Evolutionary conservation across 2,329 filamentous ascomycete species (phyloP).

Genomic region (Exophiala phaeomuriformis): DNA sequence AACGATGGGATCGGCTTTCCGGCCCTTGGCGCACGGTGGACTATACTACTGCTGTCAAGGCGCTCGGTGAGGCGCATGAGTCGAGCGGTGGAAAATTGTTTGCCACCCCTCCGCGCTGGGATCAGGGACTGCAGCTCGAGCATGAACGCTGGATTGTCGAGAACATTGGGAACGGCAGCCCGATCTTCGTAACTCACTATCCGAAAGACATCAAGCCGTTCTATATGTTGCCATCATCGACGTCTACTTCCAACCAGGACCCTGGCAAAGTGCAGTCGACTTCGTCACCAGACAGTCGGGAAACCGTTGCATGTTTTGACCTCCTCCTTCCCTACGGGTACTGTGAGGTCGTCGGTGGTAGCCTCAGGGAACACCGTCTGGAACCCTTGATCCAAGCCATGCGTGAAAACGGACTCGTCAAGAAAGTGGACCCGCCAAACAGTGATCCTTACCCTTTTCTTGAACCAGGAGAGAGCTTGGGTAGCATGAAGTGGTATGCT

Average conservation of each 20-base stretch:
- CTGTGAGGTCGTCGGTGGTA: constrained; percentile 81
- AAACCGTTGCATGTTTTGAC: constrained; percentile 83
- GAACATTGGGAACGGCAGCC: constrained; percentile 54
- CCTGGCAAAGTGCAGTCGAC: neutral
- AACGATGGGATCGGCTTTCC: constrained; percentile 65
- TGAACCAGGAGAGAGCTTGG: constrained; percentile 35
- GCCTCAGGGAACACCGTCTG: constrained; percentile 76
- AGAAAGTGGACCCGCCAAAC: constrained; percentile 20
- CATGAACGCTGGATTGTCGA: constrained; percentile 84
- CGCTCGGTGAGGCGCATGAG: constrained; percentile 54
- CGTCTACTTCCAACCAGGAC: neutral
- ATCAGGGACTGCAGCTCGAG: constrained; percentile 72
- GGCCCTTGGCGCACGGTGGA: constrained; percentile 70
- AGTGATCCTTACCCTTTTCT: constrained; percentile 32
- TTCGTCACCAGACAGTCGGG: constrained; percentile 10
- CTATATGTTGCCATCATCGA: constrained; percentile 62
- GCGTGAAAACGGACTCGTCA: constrained; percentile 57
- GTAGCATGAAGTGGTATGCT: constrained; percentile 73
- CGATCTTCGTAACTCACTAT: constrained; percentile 89
- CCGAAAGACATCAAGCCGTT: constrained; percentile 87
- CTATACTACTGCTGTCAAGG: constrained; percentile 68
- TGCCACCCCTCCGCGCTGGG: constrained; percentile 61
- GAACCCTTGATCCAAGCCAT: constrained; percentile 62
- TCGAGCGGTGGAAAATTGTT: constrained; percentile 49
- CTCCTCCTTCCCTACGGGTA: constrained; percentile 70